Evolutionary conservation across 352 stramenopile species (phyloP).

Genomic region (Globisporangium yorkense): DNA sequence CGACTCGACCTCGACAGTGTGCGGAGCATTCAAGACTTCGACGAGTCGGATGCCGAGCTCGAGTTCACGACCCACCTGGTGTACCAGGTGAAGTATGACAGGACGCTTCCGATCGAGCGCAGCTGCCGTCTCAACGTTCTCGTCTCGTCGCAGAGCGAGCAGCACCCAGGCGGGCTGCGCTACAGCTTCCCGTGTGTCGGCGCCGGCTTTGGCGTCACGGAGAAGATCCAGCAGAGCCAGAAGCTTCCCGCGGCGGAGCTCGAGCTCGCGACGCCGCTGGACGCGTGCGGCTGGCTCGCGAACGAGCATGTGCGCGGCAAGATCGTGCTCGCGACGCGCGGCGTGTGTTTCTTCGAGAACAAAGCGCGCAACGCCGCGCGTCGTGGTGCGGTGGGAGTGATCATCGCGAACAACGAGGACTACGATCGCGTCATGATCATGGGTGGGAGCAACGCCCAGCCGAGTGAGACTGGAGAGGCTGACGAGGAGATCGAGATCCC

Average conservation of each 20-base stretch:
- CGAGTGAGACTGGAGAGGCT: constrained; percentile 9
- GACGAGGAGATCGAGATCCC: constrained; percentile 24
- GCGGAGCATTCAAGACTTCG: neutral
- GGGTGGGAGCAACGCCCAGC: constrained; percentile 28
- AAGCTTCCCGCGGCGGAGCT: constrained; percentile 22
- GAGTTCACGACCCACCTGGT: constrained; percentile 14
- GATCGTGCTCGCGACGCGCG: constrained; percentile 43
- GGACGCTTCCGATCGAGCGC: constrained; percentile 9
- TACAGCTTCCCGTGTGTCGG: constrained; percentile 51
- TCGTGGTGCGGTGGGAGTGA: constrained; percentile 41
- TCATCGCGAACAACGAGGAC: constrained; percentile 64
- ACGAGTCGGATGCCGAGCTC: constrained; percentile 8
- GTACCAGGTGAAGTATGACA: constrained; percentile 13
- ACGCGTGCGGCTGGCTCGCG: constrained; percentile 40
- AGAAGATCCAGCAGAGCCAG: constrained; percentile 22
- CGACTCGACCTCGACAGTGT: constrained; percentile 11
- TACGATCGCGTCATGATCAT: constrained; percentile 75
- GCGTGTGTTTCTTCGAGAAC: constrained; percentile 67
- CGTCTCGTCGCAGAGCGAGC: constrained; percentile 4
- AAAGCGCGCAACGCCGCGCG: constrained; percentile 53
- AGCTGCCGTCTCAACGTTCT: constrained; percentile 12
- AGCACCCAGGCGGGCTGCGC: constrained; percentile 4
- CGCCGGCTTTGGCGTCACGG: constrained; percentile 48
- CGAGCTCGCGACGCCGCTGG: constrained; percentile 41
- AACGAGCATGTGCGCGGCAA: constrained; percentile 38